A percentile compares a stretch with the other conserved stretches of the same genome.
Evolutionary conservation across 768 basidiomycete species (phyloP).

Genomic region (Boletus sp.): DNA sequence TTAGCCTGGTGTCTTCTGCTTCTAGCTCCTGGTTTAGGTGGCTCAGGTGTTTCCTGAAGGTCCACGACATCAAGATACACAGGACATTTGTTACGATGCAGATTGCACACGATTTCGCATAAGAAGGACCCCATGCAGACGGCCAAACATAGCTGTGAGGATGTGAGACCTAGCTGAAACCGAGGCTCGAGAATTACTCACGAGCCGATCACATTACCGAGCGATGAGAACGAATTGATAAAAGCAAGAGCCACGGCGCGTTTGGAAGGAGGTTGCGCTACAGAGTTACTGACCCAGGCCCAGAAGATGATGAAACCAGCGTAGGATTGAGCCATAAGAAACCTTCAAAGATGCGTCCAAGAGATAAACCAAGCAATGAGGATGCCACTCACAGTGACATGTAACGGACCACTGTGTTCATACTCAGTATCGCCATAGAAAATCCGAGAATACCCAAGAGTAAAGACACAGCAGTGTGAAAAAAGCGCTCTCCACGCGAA

Average conservation of each 20-base stretch:
- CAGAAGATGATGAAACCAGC: conserved; percentile 67
- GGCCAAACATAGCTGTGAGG: conserved; percentile 63
- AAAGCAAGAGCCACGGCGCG: conserved; percentile 84
- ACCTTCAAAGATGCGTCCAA: conserved; percentile 39
- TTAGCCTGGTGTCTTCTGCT: conserved; percentile 36
- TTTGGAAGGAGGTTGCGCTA: conserved; percentile 83
- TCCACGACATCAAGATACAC: conserved; percentile 48
- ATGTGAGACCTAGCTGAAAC: conserved; percentile 4
- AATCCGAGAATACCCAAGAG: conserved; percentile 66
- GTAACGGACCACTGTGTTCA: conserved; percentile 63
- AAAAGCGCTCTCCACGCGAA: conserved; percentile 64
- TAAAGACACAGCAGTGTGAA: conserved; percentile 56
- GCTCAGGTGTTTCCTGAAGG: conserved; percentile 47
- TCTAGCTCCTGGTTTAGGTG: conserved; percentile 42
- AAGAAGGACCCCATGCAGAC: conserved; percentile 65
- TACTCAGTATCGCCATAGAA: conserved; percentile 59
- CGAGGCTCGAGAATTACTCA: conserved; percentile 38
- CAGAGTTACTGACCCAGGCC: conserved; percentile 52
- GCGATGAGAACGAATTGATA: conserved; percentile 77
- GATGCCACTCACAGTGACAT: conserved; percentile 50
- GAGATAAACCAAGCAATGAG: not conserved
- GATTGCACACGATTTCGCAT: conserved; percentile 68
- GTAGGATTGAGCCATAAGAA: conserved; percentile 75
- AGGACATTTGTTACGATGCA: conserved; percentile 58
- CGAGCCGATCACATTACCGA: conserved; percentile 84